Evolutionary conservation across 257 asterid genomes (phyloP).

Genomic region (Sherardia arvensis): DNA sequence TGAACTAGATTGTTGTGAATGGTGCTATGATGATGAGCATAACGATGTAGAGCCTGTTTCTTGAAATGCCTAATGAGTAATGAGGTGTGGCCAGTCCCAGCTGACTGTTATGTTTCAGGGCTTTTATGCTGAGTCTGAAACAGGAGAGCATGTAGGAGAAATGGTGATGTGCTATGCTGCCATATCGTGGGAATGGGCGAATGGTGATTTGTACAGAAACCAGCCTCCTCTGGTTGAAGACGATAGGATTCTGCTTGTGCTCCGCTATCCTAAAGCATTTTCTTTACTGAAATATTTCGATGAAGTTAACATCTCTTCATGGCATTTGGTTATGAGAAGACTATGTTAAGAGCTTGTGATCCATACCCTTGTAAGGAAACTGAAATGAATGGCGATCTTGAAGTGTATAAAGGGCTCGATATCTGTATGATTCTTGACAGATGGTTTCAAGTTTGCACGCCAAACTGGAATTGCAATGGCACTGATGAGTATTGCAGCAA

Average conservation of each 20-base stretch:
- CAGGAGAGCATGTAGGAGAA: conserved; percentile 41
- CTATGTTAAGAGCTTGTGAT: conserved; percentile 65
- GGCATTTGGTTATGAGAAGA: conserved; percentile 37
- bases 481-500: conserved; percentile 54
- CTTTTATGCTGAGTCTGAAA: conserved; percentile 58
- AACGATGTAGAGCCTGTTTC: conserved; percentile 45
- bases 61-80: conserved; percentile 40
- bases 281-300: conserved; percentile 55
- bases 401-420: conserved; percentile 58
- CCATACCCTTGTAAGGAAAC: conserved; percentile 54
- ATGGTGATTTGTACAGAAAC: conserved; percentile 49
- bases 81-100: conserved; percentile 73
- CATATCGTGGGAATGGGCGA: conserved; percentile 84
- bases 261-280: conserved; percentile 51
- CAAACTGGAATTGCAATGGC: conserved; percentile 80
- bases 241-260: conserved; percentile 65
- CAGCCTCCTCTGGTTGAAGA: conserved; percentile 68
- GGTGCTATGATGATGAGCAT: conserved; percentile 53
- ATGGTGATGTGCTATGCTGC: conserved; percentile 77
- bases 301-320: conserved; percentile 57
- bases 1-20: conserved; percentile 41
- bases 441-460: conserved; percentile 40
- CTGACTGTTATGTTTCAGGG: conserved; percentile 57
- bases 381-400: conserved; percentile 30
- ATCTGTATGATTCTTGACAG: conserved; percentile 60